phyloP scores from a whole-genome alignment of 371 early-diverging fungal species.

The Circinella umbellata region DNA sequence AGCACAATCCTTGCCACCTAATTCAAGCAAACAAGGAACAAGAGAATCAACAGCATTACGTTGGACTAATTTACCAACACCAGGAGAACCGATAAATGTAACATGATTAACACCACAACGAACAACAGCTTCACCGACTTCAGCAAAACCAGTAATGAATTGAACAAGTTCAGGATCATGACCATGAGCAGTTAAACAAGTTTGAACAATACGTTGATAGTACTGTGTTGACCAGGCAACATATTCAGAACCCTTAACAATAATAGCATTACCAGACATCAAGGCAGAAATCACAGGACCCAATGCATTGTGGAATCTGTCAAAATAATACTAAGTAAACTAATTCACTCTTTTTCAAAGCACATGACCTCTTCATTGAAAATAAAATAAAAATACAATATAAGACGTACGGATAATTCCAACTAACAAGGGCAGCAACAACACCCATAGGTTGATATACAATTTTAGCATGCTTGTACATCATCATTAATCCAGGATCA shows the following conservation, averaged over 20 bases:
- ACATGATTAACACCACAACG: conserved; percentile 71
- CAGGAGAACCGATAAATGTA: conserved; percentile 86
- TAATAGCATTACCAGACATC: conserved; percentile 85
- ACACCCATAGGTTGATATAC: conserved; percentile 85
- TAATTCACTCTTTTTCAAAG: background rate
- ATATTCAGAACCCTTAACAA: conserved; percentile 86
- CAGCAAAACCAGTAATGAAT: conserved; percentile 81
- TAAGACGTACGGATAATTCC: conserved; percentile 75
- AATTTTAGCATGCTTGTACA: conserved; percentile 78
- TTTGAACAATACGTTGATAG: conserved; percentile 66
- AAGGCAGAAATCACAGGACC: conserved; percentile 86
- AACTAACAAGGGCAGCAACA: conserved; percentile 78
- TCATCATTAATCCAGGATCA: conserved; percentile 74
- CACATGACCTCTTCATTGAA: too few relatives aligned
- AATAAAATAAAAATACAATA: too few relatives aligned
- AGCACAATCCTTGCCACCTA: conserved; percentile 91
- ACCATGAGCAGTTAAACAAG: conserved; percentile 71
- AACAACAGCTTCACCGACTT: conserved; percentile 79
- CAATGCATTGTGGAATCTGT: conserved; percentile 77
- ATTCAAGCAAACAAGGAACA: conserved; percentile 86
- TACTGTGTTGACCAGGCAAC: conserved; percentile 82
- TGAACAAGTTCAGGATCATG: conserved; percentile 80
- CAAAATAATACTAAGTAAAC: background rate
- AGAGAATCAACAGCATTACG: conserved; percentile 73
- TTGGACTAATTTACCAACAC: conserved; percentile 81